A percentile compares a stretch with the other conserved stretches of the same genome.
Evolutionary conservation across 2,329 filamentous ascomycete genomes (phyloP).

Genomic region (Sporothrix inflata): DNA sequence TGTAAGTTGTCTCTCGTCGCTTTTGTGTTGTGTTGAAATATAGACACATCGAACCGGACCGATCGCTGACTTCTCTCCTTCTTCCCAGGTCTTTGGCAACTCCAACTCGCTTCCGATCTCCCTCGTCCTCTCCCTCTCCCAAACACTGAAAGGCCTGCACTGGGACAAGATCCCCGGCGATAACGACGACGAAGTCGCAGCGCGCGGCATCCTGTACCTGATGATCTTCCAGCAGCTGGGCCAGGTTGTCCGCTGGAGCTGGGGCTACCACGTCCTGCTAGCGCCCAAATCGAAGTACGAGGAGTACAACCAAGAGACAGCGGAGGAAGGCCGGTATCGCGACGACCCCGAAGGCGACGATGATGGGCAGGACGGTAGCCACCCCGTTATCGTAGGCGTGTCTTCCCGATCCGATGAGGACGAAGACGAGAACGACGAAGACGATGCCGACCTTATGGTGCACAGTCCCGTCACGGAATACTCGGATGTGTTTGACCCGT

Average conservation of each 20-base stretch:
- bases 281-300: conserved; percentile 77
- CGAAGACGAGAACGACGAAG: conserved; percentile 43
- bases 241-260: conserved; percentile 94
- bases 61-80: neutral
- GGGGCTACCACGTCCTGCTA: conserved; percentile 95
- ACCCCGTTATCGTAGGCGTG: conserved; percentile 49
- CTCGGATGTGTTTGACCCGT: conserved; percentile 56
- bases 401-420: neutral
- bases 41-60: too few species aligned
- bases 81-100: conserved; percentile 80
- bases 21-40: neutral
- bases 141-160: conserved; percentile 88
- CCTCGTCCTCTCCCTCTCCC: conserved; percentile 87
- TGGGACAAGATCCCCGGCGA: conserved; percentile 91
- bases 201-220: conserved; percentile 91
- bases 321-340: conserved; percentile 63
- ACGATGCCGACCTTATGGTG: conserved; percentile 40
- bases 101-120: conserved; percentile 98
- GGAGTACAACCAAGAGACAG: conserved; percentile 60
- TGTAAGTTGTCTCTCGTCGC: conserved; percentile 38
- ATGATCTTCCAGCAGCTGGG: conserved; percentile 97
- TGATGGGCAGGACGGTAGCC: conserved; percentile 48
- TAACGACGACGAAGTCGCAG: conserved; percentile 92
- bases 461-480: conserved; percentile 46
- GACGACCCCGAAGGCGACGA: conserved; percentile 49